Evolutionary conservation across 2,329 filamentous ascomycete genomes (phyloP), one percentile per base, ranked within the genome.

Genomic region (Fonsecaea pedrosoi): DNA sequence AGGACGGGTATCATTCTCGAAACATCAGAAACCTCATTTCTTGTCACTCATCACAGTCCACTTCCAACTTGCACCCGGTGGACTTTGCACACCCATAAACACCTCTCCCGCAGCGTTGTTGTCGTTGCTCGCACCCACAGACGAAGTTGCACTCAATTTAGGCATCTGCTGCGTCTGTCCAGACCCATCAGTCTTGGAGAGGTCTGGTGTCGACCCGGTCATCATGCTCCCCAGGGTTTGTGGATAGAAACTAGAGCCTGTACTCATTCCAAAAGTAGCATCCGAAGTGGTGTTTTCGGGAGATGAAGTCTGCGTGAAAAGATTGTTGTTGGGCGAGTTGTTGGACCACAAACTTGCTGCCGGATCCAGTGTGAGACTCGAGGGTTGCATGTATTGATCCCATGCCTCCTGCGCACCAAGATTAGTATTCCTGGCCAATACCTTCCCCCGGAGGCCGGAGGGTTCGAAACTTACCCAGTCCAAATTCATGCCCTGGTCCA

Each of bases 341-440:
- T 37, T 73, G 37, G 60, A 60, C 79, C 79, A 82, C 63, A 77
- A 75, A 56, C 77, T 77, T 50, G 75, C 79, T 13, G 77, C 71
- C 9, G 77, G 74, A 56, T 83, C 82, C 38, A 82, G 69, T 6
- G 75, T 82, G 5, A 85, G 82, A 60, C 85, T 87, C 12, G 66
- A 58, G 6, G 70, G 68, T 75, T 90, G 88, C 56, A 90, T 86
- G 72, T 90, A 90, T 6, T 83, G 86, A 74, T 91, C 89, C 88
- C 88, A 90, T 34, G 87, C 87, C 69, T 89, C 86, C 87, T 89
- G 70, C 70, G 35, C 55, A 58, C 9, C 4, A 62, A 48, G 53
- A 75, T 79, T 63, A 78, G 73, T 50, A 69, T 68, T 68, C 25
- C 30, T 37, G 6, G 5, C 13, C 10, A 42, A 38, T 48, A 30